phyloP scores from a whole-genome alignment of 139 green algal species.

The Helicosporidium sp. region DNA sequence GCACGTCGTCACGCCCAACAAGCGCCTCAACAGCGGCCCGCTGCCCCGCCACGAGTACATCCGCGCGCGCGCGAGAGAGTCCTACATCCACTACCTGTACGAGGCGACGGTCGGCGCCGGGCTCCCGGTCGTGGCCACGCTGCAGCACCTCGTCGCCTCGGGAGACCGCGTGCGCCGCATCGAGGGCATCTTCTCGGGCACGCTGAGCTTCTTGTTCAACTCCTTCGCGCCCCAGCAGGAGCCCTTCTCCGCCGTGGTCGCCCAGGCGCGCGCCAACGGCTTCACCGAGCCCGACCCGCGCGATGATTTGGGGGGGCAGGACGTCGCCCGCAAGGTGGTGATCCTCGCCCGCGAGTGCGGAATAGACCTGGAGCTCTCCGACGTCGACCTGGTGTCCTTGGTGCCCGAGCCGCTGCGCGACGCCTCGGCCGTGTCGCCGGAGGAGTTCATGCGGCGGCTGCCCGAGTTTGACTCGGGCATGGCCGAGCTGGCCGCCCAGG shows the following conservation, averaged over 20 bases:
- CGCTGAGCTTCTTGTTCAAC: conserved; percentile 97
- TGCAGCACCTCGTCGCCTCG: conserved; percentile 73
- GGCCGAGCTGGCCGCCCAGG: conserved; percentile 33
- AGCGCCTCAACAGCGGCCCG: conserved; percentile 76
- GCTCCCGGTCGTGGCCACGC: conserved; percentile 80
- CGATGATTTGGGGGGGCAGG: conserved; percentile 80
- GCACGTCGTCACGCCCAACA: conserved; percentile 88
- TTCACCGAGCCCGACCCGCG: conserved; percentile 92
- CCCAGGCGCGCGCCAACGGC: conserved; percentile 54
- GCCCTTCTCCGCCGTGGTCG: conserved; percentile 68
- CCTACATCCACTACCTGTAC: conserved; percentile 93
- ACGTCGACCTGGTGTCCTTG: conserved; percentile 70
- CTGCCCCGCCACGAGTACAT: conserved; percentile 64
- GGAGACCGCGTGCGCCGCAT: conserved; percentile 68
- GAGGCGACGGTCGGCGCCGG: conserved; percentile 85
- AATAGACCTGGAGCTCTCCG: conserved; percentile 60
- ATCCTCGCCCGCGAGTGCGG: conserved; percentile 52
- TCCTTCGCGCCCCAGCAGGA: conserved; percentile 30
- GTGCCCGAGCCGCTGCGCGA: conserved; percentile 58
- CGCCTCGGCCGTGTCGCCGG: conserved; percentile 13
- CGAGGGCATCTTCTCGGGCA: conserved; percentile 87
- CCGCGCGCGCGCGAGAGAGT: conserved; percentile 52
- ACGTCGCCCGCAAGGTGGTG: conserved; percentile 83
- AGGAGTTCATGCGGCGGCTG: conserved; percentile 68
- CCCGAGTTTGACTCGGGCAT: conserved; percentile 79